phyloP scores from a whole-genome alignment of 441 rosid genomes.

The Populus tomentosa region DNA sequence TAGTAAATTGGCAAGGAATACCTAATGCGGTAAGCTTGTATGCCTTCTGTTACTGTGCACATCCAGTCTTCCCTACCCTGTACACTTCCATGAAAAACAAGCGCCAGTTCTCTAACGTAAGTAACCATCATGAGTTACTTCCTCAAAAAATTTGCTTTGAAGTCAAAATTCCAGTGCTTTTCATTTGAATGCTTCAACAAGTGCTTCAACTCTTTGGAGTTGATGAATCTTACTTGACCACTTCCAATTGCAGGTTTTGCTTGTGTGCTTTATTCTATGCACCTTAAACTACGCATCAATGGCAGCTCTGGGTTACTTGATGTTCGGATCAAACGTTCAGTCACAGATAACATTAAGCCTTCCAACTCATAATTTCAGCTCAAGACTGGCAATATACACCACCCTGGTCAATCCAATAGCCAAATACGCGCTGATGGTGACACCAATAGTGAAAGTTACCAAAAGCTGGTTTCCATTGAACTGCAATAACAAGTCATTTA shows the following conservation, averaged over 20 bases:
- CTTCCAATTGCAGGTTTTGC: constrained; percentile 47
- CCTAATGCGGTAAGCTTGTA: constrained; percentile 78
- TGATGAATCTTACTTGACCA: too few relatives aligned
- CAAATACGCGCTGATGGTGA: constrained; percentile 83
- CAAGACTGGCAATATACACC: constrained; percentile 70
- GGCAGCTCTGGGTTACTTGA: constrained; percentile 74
- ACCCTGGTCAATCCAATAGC: constrained; percentile 75
- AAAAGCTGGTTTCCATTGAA: constrained; percentile 38
- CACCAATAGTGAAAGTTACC: constrained; percentile 60
- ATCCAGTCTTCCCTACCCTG: constrained; percentile 84
- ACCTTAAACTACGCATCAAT: constrained; percentile 75
- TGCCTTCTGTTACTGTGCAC: constrained; percentile 85
- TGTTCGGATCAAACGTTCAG: constrained; percentile 68
- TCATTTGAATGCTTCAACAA: too few relatives aligned
- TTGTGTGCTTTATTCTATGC: constrained; percentile 61
- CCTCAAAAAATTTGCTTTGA: too few relatives aligned
- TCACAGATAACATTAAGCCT: constrained; percentile 80
- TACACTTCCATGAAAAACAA: constrained; percentile 75
- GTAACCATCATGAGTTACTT: constrained; percentile 12
- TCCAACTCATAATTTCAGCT: constrained; percentile 54
- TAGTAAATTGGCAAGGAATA: constrained; percentile 49
- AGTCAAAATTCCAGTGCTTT: too few relatives aligned
- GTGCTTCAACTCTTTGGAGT: too few relatives aligned
- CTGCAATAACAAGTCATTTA: constrained; percentile 32
- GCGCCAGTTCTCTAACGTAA: constrained; percentile 74